A percentile compares a stretch with the other conserved stretches of the same genome.
Evolutionary conservation across 805 yeast species (phyloP).

Genomic region (Zygoascus ofunaensis): DNA sequence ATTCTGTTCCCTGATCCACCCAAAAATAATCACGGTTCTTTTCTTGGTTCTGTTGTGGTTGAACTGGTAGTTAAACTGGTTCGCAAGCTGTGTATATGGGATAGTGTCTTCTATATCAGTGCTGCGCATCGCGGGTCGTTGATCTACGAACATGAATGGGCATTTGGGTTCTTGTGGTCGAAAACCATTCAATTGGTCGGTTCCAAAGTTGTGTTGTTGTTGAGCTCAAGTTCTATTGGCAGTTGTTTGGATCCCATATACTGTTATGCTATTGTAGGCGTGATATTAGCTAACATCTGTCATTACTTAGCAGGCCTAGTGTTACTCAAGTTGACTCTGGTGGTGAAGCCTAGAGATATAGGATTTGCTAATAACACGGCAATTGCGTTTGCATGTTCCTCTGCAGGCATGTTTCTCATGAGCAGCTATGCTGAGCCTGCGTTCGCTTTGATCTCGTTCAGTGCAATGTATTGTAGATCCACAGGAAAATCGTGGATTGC

Average conservation of each 20-base stretch:
- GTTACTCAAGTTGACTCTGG: slow-evolving; percentile 41
- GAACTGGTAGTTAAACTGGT: slow-evolving; percentile 13
- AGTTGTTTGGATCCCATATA: slow-evolving; percentile 1
- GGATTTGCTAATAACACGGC: slow-evolving; percentile 32
- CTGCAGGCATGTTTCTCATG: slow-evolving; percentile 72
- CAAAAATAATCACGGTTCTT: not conserved
- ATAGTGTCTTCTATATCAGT: slow-evolving; percentile 64
- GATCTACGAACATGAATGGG: slow-evolving; percentile 80
- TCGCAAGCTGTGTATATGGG: slow-evolving; percentile 61
- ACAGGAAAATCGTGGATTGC: slow-evolving; percentile 35
- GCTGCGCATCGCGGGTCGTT: slow-evolving; percentile 41
- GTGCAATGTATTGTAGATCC: slow-evolving; percentile 47
- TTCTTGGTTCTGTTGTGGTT: not conserved
- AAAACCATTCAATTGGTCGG: slow-evolving; percentile 30
- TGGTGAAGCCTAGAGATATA: slow-evolving; percentile 17
- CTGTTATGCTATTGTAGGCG: slow-evolving; percentile 38
- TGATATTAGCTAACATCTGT: slow-evolving; percentile 41
- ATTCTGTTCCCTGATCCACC: slow-evolving; percentile 26
- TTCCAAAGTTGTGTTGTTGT: slow-evolving; percentile 5
- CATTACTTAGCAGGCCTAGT: slow-evolving; percentile 44
- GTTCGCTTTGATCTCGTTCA: slow-evolving; percentile 51
- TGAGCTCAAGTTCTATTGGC: too few relatives aligned
- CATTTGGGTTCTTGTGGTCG: slow-evolving; percentile 77
- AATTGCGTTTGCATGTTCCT: slow-evolving; percentile 48
- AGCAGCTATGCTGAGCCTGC: slow-evolving; percentile 70